phyloP scores from a whole-genome alignment of 2,329 filamentous ascomycete genomes.

The Cladophialophora immunda region DNA sequence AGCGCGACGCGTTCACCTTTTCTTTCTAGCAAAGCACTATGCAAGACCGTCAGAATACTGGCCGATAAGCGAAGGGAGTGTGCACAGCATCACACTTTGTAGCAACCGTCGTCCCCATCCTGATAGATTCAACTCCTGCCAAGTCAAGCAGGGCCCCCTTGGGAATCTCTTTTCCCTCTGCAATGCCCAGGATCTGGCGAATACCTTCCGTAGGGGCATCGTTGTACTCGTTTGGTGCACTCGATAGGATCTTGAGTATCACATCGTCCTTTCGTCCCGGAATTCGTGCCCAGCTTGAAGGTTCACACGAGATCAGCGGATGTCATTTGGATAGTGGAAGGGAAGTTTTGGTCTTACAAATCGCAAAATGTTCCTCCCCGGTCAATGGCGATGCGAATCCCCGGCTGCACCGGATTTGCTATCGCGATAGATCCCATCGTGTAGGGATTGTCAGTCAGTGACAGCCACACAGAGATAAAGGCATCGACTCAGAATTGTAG shows the following conservation, averaged over 20 bases:
- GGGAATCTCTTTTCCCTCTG: conserved; percentile 48
- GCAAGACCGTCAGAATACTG: conserved; percentile 90
- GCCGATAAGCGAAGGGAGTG: no score
- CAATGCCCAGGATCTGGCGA: conserved; percentile 52
- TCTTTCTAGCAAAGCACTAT: conserved; percentile 85
- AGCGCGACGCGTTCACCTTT: conserved; percentile 89
- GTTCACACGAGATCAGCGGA: conserved; percentile 23
- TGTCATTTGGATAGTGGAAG: conserved; percentile 32
- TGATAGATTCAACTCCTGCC: conserved; percentile 62
- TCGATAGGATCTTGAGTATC: conserved; percentile 51
- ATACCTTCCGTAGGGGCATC: conserved; percentile 72
- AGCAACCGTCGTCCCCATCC: conserved; percentile 91
- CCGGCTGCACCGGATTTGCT: neutral
- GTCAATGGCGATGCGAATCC: conserved; percentile 41
- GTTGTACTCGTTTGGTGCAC: conserved; percentile 51
- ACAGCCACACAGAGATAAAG: no score
- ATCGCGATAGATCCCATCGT: neutral
- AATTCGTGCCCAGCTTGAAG: conserved; percentile 45
- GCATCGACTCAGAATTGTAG: no score
- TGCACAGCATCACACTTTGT: conserved; percentile 59
- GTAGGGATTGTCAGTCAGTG: neutral
- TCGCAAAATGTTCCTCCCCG: conserved; percentile 49
- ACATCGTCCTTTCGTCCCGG: conserved; percentile 47
- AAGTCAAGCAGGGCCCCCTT: conserved; percentile 40
- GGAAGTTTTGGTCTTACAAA: neutral